phyloP scores from a whole-genome alignment of 306 rosid species.

The Luffa aegyptiaca region DNA sequence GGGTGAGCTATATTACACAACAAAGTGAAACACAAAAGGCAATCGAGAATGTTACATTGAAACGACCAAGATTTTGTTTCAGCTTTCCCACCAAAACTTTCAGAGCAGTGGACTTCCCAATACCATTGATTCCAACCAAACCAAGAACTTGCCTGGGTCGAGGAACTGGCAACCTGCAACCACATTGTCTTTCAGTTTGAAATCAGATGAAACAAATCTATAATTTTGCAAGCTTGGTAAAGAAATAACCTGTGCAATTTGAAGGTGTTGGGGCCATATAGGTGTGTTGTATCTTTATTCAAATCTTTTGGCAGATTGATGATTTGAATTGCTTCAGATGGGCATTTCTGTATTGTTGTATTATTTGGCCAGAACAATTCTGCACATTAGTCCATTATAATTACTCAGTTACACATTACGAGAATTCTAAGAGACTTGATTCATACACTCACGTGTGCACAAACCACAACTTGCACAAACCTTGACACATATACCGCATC shows the following conservation, averaged over 20 bases:
- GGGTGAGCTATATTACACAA: background rate
- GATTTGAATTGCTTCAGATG: constrained; percentile 91
- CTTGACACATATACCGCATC: constrained; percentile 98
- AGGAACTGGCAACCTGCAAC: constrained; percentile 82
- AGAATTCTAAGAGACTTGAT: background rate
- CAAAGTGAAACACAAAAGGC: background rate
- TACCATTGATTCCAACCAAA: constrained; percentile 91
- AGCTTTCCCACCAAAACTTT: constrained; percentile 91
- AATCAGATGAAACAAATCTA: constrained; percentile 4
- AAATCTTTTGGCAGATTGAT: constrained; percentile 89
- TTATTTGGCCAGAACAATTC: constrained; percentile 7
- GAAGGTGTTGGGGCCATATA: constrained; percentile 91
- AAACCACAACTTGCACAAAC: constrained; percentile 18
- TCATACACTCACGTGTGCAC: background rate
- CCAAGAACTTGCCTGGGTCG: constrained; percentile 99
- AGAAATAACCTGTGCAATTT: constrained; percentile 72
- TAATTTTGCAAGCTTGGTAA: background rate
- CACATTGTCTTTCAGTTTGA: constrained; percentile 8
- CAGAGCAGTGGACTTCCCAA: constrained; percentile 96
- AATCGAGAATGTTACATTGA: constrained; percentile 42
- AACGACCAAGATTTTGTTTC: constrained; percentile 91
- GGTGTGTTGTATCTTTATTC: constrained; percentile 85
- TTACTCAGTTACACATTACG: background rate
- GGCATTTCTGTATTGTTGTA: constrained; percentile 66
- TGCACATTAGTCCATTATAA: background rate